Percentiles rank a stretch among this genome's conserved stretches.
Evolutionary conservation across 352 stramenopile species (phyloP).

Genomic region (Globisporangium orthogonon): DNA sequence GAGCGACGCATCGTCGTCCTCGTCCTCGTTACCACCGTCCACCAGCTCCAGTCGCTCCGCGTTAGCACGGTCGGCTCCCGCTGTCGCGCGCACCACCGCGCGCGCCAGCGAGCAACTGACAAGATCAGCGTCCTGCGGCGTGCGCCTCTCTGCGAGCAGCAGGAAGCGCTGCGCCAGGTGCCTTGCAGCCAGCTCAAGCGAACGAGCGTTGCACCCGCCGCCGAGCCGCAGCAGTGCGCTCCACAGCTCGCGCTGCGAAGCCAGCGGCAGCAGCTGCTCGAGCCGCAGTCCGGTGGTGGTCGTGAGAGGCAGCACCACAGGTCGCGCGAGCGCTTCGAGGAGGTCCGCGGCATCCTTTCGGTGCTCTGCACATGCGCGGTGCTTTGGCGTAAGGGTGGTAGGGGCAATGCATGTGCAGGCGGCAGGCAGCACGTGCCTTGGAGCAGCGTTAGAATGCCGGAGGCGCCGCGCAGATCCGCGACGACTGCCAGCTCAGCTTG

Average conservation of each 20-base stretch:
- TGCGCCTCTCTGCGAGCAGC: constrained; percentile 1
- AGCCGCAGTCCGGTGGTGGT: constrained; percentile 31
- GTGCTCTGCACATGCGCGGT: constrained; percentile 22
- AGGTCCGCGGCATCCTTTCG: constrained; percentile 22
- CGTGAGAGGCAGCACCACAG: constrained; percentile 13
- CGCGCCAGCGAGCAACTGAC: constrained; percentile 11
- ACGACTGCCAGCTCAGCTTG: neutral
- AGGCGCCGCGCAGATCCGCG: neutral
- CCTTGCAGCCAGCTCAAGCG: neutral
- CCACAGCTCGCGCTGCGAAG: constrained; percentile 53
- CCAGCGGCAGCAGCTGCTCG: constrained; percentile 26
- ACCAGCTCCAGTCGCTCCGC: neutral
- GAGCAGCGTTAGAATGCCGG: neutral
- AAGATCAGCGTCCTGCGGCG: neutral
- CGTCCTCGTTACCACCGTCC: neutral
- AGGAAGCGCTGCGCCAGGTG: constrained; percentile 14
- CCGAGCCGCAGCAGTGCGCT: constrained; percentile 30
- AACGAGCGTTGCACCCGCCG: no score
- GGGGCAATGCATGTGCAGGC: neutral
- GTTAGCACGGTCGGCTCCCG: neutral
- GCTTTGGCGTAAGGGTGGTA: no score
- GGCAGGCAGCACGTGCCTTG: neutral
- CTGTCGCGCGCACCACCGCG: constrained; percentile 1
- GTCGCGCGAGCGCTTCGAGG: constrained; percentile 20
- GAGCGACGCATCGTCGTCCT: constrained; percentile 12